phyloP scores from a whole-genome alignment of 257 asterid genomes.

The Marsdenia floribunda region DNA sequence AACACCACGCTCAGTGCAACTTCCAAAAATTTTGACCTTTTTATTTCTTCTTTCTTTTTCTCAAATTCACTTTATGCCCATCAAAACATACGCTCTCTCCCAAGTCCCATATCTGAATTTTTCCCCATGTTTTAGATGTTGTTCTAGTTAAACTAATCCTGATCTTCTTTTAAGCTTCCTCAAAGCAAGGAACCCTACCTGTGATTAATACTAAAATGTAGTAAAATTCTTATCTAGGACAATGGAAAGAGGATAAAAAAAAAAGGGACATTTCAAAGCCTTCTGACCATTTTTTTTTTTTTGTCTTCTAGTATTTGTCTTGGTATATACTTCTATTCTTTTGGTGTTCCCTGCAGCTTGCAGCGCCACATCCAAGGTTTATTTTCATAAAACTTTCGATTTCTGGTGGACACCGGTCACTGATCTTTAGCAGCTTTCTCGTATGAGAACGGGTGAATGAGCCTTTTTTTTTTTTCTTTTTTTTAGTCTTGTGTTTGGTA shows the following conservation, averaged over 20 bases:
- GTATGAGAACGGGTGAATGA: background rate
- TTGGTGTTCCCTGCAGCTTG: conserved; percentile 20
- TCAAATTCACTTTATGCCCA: conserved; percentile 4
- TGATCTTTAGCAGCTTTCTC: conserved; percentile 6
- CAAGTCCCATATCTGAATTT: too few relatives aligned
- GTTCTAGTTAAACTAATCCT: background rate
- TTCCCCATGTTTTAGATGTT: background rate
- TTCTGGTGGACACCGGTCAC: conserved; percentile 8
- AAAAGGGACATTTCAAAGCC: conserved; percentile 28
- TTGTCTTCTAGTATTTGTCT: conserved; percentile 50
- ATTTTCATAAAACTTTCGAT: background rate
- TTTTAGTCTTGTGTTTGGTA: background rate
- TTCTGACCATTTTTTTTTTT: conserved; percentile 31
- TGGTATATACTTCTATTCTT: conserved; percentile 23
- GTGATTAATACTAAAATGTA: background rate
- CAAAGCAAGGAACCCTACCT: conserved; percentile 18
- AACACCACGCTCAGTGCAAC: conserved; percentile 10
- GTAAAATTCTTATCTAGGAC: background rate
- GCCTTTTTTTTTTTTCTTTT: background rate
- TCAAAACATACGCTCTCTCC: background rate
- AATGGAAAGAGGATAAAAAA: background rate
- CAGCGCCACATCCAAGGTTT: conserved; percentile 5
- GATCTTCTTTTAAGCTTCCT: conserved; percentile 9
- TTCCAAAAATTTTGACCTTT: conserved; percentile 7
- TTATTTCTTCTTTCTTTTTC: background rate